Evolutionary conservation across 306 rosid genomes (phyloP).

Genomic region (Cicer pinnatifidum): DNA sequence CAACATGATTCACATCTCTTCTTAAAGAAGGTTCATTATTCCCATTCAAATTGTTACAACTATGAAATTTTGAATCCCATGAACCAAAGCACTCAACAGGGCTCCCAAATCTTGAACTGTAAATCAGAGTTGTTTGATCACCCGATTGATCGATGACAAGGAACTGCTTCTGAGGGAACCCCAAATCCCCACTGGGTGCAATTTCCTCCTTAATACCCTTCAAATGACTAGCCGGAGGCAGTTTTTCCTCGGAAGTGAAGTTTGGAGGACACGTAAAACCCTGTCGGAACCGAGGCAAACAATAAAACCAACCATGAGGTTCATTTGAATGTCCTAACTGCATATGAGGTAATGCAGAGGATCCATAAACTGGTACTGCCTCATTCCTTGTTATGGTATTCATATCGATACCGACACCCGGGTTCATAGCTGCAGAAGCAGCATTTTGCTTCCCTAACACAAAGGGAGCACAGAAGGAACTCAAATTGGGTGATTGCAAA

Average conservation of each 20-base stretch:
- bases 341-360: conserved; percentile 54
- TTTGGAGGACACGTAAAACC: conserved; percentile 54
- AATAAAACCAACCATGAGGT: conserved; percentile 74
- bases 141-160: conserved; percentile 72
- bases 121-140: conserved; percentile 69
- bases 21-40: conserved; percentile 46
- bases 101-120: conserved; percentile 61
- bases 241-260: conserved; percentile 43
- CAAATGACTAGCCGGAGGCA: conserved; percentile 31
- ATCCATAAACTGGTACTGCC: conserved; percentile 45
- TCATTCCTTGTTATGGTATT: conserved; percentile 50
- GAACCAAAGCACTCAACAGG: conserved; percentile 63
- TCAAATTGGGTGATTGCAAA: conserved; percentile 62
- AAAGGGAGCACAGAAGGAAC: conserved; percentile 49
- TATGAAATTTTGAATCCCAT: conserved; percentile 52
- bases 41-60: conserved; percentile 43
- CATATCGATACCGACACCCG: conserved; percentile 30
- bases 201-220: conserved; percentile 44
- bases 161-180: conserved; percentile 60
- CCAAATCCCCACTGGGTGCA: conserved; percentile 43
- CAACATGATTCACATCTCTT: conserved; percentile 50
- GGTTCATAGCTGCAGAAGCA: conserved; percentile 49
- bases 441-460: conserved; percentile 58
- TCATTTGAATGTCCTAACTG: conserved; percentile 59
- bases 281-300: conserved; percentile 65